These are phyloP conservation scores for Phoma sp. DNA, from an alignment of 2,329 filamentous ascomycete genomes.

Conservation along the genomic window DNA sequence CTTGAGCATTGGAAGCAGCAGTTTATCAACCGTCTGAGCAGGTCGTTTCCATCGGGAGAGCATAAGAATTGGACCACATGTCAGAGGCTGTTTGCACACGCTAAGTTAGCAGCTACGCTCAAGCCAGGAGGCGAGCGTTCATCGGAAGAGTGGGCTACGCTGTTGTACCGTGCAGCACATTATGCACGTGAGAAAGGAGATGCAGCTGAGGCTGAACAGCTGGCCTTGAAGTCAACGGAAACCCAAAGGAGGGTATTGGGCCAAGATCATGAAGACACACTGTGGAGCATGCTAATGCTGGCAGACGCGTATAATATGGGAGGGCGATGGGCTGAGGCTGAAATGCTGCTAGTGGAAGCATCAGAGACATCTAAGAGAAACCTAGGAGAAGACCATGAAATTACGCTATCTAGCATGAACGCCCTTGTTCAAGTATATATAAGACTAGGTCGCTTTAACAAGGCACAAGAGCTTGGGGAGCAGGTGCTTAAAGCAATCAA, in stretches of 20 bases:
- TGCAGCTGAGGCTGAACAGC: neutral
- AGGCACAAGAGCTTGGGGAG: no score
- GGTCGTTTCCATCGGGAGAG: conserved; percentile 32
- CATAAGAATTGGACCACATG: conserved; percentile 45
- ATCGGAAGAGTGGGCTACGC: neutral
- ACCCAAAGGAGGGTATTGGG: neutral
- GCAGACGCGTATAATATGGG: no score
- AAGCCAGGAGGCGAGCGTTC: neutral
- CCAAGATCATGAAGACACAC: neutral
- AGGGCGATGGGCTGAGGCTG: no score
- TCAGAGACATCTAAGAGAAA: no score
- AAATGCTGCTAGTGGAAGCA: no score
- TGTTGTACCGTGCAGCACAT: conserved; percentile 14
- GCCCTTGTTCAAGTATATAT: no score
- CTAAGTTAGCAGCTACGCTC: conserved; percentile 9
- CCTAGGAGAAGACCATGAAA: no score
- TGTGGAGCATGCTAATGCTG: neutral
- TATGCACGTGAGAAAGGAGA: neutral
- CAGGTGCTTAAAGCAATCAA: no score
- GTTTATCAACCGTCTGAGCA: conserved; percentile 37
- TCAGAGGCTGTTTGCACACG: conserved; percentile 42
- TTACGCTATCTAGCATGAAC: no score
- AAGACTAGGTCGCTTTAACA: no score
- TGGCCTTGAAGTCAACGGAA: neutral
- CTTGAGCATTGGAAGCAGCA: conserved; percentile 39